phyloP scores from a whole-genome alignment of 73 alveolate species.

The Stentor roeselii region DNA sequence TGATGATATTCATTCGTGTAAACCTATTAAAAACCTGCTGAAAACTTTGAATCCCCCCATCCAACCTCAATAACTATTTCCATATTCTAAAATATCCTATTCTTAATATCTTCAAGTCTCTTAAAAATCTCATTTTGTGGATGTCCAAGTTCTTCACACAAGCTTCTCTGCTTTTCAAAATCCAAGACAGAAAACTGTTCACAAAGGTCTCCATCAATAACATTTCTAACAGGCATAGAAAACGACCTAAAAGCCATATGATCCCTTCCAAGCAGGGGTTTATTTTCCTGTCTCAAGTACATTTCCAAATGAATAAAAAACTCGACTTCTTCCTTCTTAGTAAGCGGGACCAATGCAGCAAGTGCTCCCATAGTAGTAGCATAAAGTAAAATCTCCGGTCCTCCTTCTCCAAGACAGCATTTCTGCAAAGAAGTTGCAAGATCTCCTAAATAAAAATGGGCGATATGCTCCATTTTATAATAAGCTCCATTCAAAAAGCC shows the following conservation, averaged over 20 bases:
- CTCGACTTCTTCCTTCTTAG: constrained; percentile 91
- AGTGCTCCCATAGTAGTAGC: constrained; percentile 94
- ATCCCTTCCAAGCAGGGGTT: constrained; percentile 98
- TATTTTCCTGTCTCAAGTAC: constrained; percentile 95
- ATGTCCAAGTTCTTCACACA: constrained; percentile 92
- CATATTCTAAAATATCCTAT: constrained; percentile 57
- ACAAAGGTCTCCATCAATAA: constrained; percentile 97
- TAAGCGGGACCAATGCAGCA: constrained; percentile 91
- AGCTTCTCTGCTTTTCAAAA: constrained; percentile 75
- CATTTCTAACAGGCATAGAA: constrained; percentile 2
- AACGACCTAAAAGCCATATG: constrained; percentile 94
- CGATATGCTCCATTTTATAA: constrained; percentile 87
- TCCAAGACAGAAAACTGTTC: constrained; percentile 83
- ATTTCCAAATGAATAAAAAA: constrained; percentile 99
- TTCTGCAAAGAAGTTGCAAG: constrained; percentile 82
- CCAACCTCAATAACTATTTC: too few relatives aligned
- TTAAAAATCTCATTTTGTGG: constrained; percentile 90
- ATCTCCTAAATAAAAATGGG: constrained; percentile 95
- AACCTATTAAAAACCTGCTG: too few relatives aligned
- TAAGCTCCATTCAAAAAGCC: constrained; percentile 97
- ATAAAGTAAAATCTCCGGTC: constrained; percentile 82
- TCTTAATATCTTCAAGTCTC: constrained; percentile 89
- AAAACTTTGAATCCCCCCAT: too few relatives aligned
- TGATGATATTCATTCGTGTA: too few relatives aligned
- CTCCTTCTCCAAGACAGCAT: constrained; percentile 68